A percentile compares a stretch with the other conserved stretches of the same genome.
Evolutionary conservation across 148 eudicot species (phyloP).

Genomic region (Salicornia ramosissima): DNA sequence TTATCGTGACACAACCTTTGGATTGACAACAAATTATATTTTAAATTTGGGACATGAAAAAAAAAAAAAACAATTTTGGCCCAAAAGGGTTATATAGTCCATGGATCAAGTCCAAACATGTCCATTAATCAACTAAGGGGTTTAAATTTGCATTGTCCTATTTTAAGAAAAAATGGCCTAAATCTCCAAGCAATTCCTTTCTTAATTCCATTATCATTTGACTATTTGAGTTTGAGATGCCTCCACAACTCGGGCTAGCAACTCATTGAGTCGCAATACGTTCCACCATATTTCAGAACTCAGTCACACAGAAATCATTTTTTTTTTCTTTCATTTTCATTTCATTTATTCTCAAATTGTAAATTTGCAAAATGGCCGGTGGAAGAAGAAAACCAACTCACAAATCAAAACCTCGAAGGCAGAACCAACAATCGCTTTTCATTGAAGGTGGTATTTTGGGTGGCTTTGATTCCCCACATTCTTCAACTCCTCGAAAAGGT

Average conservation of each 20-base stretch:
- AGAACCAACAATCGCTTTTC: constrained; percentile 36
- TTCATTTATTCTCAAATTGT: not conserved
- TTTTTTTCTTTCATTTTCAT: too few relatives aligned
- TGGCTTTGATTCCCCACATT: constrained; percentile 31
- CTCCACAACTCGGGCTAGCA: not conserved
- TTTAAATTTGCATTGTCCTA: too few relatives aligned
- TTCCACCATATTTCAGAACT: not conserved
- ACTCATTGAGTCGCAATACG: constrained; percentile 1
- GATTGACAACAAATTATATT: too few relatives aligned
- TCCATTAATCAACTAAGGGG: too few relatives aligned
- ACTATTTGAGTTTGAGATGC: not conserved
- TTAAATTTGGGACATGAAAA: too few relatives aligned
- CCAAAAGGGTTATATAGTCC: not conserved
- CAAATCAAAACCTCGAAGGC: constrained; percentile 36
- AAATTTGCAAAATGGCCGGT: constrained; percentile 33
- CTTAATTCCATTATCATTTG: too few relatives aligned
- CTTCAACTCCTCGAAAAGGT: constrained; percentile 30
- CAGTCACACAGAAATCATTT: not conserved
- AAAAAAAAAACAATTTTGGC: too few relatives aligned
- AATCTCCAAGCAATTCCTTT: not conserved
- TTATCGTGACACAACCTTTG: too few relatives aligned
- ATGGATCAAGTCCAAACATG: too few relatives aligned
- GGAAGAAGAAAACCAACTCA: constrained; percentile 37
- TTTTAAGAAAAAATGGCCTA: too few relatives aligned
- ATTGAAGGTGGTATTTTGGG: constrained; percentile 63